phyloP scores from a whole-genome alignment of 2,329 filamentous ascomycete genomes.

The Ascochyta clinopodiicola region DNA sequence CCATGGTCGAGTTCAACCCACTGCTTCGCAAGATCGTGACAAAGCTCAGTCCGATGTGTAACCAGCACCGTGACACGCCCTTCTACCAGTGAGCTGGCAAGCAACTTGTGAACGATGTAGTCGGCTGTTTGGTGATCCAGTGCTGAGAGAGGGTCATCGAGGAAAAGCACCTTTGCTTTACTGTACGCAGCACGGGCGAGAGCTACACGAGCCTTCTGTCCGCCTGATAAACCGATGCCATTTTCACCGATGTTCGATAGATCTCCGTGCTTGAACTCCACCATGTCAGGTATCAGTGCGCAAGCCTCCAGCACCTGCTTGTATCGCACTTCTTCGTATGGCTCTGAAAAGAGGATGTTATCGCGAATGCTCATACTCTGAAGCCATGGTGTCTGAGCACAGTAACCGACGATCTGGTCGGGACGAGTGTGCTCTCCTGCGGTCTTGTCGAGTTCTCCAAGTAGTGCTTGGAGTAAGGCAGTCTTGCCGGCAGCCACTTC shows the following conservation, averaged over 20 bases:
- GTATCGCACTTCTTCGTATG: conserved; percentile 73
- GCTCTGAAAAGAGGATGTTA: conserved; percentile 69
- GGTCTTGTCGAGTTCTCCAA: conserved; percentile 65
- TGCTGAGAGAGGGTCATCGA: conserved; percentile 67
- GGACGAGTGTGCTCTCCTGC: conserved; percentile 60
- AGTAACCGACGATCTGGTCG: conserved; percentile 67
- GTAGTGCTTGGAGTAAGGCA: conserved; percentile 63
- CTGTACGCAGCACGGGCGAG: conserved; percentile 68
- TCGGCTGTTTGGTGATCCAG: conserved; percentile 71
- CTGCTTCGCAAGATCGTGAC: conserved; percentile 74
- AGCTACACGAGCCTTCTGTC: conserved; percentile 66
- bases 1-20: conserved; percentile 73
- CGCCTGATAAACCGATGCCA: conserved; percentile 66
- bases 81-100: conserved; percentile 62
- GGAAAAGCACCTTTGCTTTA: conserved; percentile 59
- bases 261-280: conserved; percentile 69
- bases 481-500: conserved; percentile 71
- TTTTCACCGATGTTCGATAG: conserved; percentile 67
- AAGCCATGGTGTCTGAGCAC: conserved; percentile 70
- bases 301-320: conserved; percentile 72
- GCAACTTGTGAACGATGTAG: conserved; percentile 63
- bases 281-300: conserved; percentile 66
- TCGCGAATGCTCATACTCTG: conserved; percentile 74
- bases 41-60: conserved; percentile 73
- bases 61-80: conserved; percentile 64